These are phyloP conservation scores for Corymbia maculata DNA, from an alignment of 345 rosid genomes.

Conservation along the genomic window DNA sequence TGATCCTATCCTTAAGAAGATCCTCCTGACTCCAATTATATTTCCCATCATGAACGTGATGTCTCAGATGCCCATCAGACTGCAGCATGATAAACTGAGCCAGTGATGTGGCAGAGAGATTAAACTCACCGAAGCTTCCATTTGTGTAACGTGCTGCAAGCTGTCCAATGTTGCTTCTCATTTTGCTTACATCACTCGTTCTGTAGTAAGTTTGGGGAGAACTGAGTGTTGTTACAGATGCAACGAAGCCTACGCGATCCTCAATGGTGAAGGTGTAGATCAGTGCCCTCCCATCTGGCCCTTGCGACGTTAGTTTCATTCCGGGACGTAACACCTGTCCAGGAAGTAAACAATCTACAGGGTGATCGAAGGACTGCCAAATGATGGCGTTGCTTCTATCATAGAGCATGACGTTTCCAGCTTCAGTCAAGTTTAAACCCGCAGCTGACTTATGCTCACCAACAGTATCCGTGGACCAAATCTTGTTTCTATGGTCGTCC, in stretches of 20 bases:
- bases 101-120: rapidly evolving
- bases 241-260: rapidly evolving
- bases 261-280: not conserved
- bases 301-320: not conserved
- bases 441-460: rapidly evolving
- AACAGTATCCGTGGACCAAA: not conserved
- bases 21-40: not conserved
- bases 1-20: not conserved
- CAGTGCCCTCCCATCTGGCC: not conserved
- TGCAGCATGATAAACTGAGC: not conserved
- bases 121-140: not conserved
- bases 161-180: not conserved
- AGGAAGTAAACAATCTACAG: not conserved
- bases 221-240: not conserved
- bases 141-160: not conserved
- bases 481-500: not conserved
- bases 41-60: not conserved
- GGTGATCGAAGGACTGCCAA: not conserved
- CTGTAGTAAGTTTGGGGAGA: not conserved
- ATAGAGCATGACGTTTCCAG: not conserved
- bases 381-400: not conserved
- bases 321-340: not conserved
- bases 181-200: not conserved
- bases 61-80: not conserved
- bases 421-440: not conserved